Conservation (phyloP, 306 rosid species). For the Ochetophila trinervis region DNA sequence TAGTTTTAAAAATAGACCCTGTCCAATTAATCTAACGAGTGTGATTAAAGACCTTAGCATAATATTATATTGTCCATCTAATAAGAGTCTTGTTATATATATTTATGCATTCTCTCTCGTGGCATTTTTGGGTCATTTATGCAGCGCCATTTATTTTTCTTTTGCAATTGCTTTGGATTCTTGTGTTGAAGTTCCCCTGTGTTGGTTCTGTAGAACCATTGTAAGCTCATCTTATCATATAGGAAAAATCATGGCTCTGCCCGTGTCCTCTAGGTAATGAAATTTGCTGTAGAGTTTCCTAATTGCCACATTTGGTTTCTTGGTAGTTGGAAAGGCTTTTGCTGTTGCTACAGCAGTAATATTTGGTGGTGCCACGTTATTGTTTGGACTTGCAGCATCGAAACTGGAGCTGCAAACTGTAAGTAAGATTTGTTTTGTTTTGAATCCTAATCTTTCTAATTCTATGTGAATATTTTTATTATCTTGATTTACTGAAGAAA, state of each 20-base stretch:
- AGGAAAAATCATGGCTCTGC: neutral
- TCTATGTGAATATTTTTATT: neutral
- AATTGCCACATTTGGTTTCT: conserved; percentile 19
- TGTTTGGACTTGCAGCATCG: conserved; percentile 59
- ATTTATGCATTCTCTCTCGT: no score
- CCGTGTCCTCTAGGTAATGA: neutral
- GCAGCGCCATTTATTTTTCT: neutral
- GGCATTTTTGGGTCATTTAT: neutral
- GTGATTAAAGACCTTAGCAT: no score
- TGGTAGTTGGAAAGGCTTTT: conserved; percentile 79
- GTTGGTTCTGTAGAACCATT: neutral
- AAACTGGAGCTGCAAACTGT: conserved; percentile 64
- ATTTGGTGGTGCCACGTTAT: conserved; percentile 71
- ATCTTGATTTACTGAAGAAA: neutral
- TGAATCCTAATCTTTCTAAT: conserved; percentile 5
- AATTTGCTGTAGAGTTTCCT: conserved; percentile 7
- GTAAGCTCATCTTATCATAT: conserved; percentile 1
- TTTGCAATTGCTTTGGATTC: neutral
- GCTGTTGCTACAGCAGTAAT: conserved; percentile 67
- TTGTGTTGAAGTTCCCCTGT: neutral
- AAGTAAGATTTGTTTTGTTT: conserved; percentile 31
- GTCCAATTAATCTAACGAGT: no score
- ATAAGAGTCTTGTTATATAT: no score
- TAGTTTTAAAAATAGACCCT: no score
- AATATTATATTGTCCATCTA: no score